phyloP scores from a whole-genome alignment of 331 rosid genomes.

The Cydonia oblonga region DNA sequence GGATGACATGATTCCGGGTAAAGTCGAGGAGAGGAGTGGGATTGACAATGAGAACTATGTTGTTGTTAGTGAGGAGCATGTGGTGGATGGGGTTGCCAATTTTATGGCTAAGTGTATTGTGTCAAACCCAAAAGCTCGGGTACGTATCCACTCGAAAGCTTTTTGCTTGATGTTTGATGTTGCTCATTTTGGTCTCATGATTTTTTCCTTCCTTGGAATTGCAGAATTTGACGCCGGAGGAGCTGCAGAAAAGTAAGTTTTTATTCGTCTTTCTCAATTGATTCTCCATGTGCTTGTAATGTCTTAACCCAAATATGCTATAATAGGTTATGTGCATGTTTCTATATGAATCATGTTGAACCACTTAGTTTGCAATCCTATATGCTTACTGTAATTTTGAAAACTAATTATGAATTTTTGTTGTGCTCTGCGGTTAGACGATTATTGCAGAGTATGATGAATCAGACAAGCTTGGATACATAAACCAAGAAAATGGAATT shows the following conservation, averaged over 20 bases:
- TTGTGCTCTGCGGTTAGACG: background rate
- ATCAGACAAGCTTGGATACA: background rate
- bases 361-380: background rate
- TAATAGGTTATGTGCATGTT: background rate
- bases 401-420: background rate
- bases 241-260: conserved; percentile 72
- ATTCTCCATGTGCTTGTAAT: background rate
- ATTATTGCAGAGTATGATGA: background rate
- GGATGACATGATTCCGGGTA: conserved; percentile 50
- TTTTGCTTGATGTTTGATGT: background rate
- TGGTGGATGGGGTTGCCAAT: conserved; percentile 85
- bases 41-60: conserved; percentile 70
- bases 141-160: background rate
- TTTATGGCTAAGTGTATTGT: conserved; percentile 81
- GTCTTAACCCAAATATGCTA: background rate
- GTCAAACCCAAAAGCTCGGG: conserved; percentile 81
- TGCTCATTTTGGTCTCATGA: conserved; percentile 10
- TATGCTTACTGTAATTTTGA: background rate
- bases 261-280: background rate
- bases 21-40: conserved; percentile 74
- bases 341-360: background rate
- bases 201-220: conserved; percentile 15
- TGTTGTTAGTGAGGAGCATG: conserved; percentile 76
- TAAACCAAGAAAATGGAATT: background rate
- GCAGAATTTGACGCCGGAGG: conserved; percentile 79